These are phyloP conservation scores for Calonectria hongkongensis DNA, from an alignment of 2,329 filamentous ascomycete genomes.

Conservation along the genomic window DNA sequence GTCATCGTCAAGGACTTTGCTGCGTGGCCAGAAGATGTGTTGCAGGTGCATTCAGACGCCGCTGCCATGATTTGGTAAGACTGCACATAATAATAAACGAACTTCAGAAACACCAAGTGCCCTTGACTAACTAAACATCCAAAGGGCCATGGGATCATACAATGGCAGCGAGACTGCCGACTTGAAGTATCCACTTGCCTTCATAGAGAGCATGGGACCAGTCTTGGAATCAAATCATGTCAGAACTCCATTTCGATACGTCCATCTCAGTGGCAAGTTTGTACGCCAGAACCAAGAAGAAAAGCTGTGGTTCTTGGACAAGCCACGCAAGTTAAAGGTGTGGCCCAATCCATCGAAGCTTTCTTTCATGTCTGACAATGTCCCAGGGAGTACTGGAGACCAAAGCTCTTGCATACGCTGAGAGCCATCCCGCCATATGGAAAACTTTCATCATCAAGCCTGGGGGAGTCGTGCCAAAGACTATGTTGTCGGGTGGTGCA, in stretches of 20 bases:
- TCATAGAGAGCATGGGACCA: slow-evolving; percentile 37
- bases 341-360: rapidly evolving
- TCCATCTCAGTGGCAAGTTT: slow-evolving; percentile 60
- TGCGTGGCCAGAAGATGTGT: slow-evolving; percentile 43
- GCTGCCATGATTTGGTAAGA: slow-evolving; percentile 52
- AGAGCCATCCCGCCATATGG: slow-evolving; percentile 40
- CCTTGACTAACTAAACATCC: background rate
- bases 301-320: slow-evolving; percentile 52
- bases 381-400: slow-evolving; percentile 45
- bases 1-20: slow-evolving; percentile 49
- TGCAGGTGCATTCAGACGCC: slow-evolving; percentile 44
- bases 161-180: slow-evolving; percentile 43
- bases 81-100: background rate
- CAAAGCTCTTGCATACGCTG: slow-evolving; percentile 35
- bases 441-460: slow-evolving; percentile 46
- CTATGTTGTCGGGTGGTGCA: background rate
- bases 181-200: slow-evolving; percentile 49
- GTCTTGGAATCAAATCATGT: slow-evolving; percentile 31
- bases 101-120: background rate
- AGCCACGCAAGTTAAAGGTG: slow-evolving; percentile 50
- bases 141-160: slow-evolving; percentile 50
- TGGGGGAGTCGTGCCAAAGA: slow-evolving; percentile 40
- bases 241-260: slow-evolving; percentile 52
- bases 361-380: background rate
- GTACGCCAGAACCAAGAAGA: slow-evolving; percentile 58